Evolutionary conservation across 495 filamentous ascomycete genomes (phyloP), one percentile per base, ranked within the genome.

Genomic region (Penicillium maclennaniae): DNA sequence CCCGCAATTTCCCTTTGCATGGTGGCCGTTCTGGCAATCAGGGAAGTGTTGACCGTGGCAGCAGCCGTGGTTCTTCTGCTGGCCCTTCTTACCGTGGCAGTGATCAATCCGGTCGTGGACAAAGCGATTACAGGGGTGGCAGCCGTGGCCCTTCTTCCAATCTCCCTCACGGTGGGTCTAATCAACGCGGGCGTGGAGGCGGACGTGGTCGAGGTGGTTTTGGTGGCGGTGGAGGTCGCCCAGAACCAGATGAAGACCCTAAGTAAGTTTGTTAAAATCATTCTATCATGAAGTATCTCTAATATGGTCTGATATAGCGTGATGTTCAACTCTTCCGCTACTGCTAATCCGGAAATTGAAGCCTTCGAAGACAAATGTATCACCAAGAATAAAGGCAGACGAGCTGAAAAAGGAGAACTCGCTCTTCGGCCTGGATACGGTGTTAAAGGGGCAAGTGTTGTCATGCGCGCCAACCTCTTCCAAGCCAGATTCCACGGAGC

Each of bases 401-500:
- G 14, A 34, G 12, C 37, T 6, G 6, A 19, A 2, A 16, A 21
- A 0, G 15, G 15, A 1, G 1, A 38, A 27, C 28, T 73, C 17
- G 71, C 71, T 16, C 58, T 56, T 0, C 71, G 77, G 3, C 74
- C 71, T 9, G 70, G 63, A 1, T 82, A 75, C 59, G 79, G 74
- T 6, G 73, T 59, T 1, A n/a, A 52, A 20, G 79, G 79, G 14
- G 42, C 26, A 14, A 0, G 36, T 2, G 65, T 75, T 19, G 48
- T 66, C 1, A 59, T 81, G 1, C 66, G 76, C 15, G 66, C 77
- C 1, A 79, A 82, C 48, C 79, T 76, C 54, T 72, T 81, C 50
- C 38, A 62, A 4, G 20, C 80, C 16, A 10, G 36, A 1, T 54
- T 66, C 40, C 45, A 49, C 9, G 46, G 42, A 1, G 9, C 31